Evolutionary conservation across 352 stramenopile species (phyloP).

Genomic region (Phytophthora pisi): DNA sequence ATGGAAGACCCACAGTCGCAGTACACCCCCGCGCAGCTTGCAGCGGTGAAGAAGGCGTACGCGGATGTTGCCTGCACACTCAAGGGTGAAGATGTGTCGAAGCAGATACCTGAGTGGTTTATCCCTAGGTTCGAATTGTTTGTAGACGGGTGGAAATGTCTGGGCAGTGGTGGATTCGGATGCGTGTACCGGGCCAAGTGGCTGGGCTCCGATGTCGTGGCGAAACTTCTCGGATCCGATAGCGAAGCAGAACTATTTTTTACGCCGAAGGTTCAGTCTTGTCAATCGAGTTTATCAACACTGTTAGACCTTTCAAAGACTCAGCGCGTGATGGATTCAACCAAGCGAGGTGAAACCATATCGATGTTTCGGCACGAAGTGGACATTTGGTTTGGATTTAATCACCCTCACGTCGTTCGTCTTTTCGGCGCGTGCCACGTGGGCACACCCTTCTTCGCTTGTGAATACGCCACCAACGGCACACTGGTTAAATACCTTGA

Average conservation of each 20-base stretch:
- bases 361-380: conserved; percentile 25
- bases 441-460: too few relatives aligned
- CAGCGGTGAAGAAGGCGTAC: conserved; percentile 1
- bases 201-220: conserved; percentile 18
- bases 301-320: neutral
- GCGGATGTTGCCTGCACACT: neutral
- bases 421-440: conserved; percentile 13
- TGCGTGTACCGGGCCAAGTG: conserved; percentile 10
- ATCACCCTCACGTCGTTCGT: conserved; percentile 24
- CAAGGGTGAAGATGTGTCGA: neutral
- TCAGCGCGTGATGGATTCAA: neutral
- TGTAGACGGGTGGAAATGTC: neutral
- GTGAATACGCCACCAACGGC: too few relatives aligned
- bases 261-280: neutral
- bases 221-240: conserved; percentile 3
- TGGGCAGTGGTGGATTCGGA: neutral
- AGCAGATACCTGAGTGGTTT: neutral
- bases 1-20: neutral
- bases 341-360: conserved; percentile 3
- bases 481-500: too few relatives aligned
- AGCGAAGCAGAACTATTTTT: neutral
- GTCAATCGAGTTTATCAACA: neutral
- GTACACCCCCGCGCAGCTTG: conserved; percentile 3
- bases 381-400: conserved; percentile 27
- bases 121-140: neutral